These are phyloP conservation scores for Podaxis carcinomalis DNA, from an alignment of 768 basidiomycete species.

Conservation along the genomic window DNA sequence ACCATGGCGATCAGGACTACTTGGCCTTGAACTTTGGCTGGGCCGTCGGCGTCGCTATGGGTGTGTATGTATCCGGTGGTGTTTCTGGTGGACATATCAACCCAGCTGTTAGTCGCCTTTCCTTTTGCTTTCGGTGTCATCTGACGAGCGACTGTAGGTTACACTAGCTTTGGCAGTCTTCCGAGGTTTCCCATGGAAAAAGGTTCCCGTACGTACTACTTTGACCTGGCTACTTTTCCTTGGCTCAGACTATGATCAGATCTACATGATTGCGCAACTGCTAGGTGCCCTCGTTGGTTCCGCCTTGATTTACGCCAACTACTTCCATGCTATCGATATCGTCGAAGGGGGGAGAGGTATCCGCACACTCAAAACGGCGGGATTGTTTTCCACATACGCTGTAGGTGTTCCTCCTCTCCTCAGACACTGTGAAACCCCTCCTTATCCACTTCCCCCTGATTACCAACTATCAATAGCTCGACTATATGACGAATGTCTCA, in stretches of 20 bases:
- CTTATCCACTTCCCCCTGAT: not conserved
- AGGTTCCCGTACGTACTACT: slow-evolving; percentile 51
- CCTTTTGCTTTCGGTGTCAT: not conserved
- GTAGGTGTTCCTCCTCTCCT: slow-evolving; percentile 30
- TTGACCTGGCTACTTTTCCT: not conserved
- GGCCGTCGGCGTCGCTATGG: slow-evolving; percentile 58
- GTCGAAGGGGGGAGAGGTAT: slow-evolving; percentile 52
- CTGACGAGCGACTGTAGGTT: slow-evolving; percentile 33
- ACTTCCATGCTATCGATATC: slow-evolving; percentile 62
- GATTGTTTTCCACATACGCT: slow-evolving; percentile 58
- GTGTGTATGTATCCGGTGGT: slow-evolving; percentile 62
- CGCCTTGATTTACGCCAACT: slow-evolving; percentile 57
- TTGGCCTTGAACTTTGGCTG: slow-evolving; percentile 51
- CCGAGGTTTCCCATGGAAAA: slow-evolving; percentile 75
- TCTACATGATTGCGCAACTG: slow-evolving; percentile 43
- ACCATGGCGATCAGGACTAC: slow-evolving; percentile 33
- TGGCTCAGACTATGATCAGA: slow-evolving; percentile 14
- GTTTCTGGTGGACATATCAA: slow-evolving; percentile 77
- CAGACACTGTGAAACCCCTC: not conserved
- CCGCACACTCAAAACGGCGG: slow-evolving; percentile 56
- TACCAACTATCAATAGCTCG: slow-evolving; percentile 20
- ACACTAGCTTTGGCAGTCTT: slow-evolving; percentile 67
- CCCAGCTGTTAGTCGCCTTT: slow-evolving; percentile 46
- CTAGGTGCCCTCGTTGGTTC: slow-evolving; percentile 59
- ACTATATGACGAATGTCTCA: slow-evolving; percentile 35